Evolutionary conservation across 768 basidiomycete species (phyloP), one percentile per base, ranked within the genome.

Genomic region (Rubroboletus pulcherrimus): DNA sequence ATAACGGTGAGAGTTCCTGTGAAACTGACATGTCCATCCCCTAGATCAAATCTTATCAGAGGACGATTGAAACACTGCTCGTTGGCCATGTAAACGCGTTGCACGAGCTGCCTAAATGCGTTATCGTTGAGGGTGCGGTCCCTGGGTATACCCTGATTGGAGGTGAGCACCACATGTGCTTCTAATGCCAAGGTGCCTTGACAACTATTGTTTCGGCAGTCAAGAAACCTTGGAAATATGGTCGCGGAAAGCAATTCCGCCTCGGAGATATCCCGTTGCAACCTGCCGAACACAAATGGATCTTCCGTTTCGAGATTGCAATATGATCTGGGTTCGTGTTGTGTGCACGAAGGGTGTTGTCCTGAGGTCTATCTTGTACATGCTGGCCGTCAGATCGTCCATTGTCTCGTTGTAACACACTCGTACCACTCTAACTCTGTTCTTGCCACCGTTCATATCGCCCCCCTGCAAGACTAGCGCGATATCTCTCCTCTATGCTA

Each of bases 401-500:
- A 31, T 44, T 52, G 24, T 63, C 34, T 31, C 29, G 8, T 41
- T n/a, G 46, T 45, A 35, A 9, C 29, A 49, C n/a, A 7, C 14
- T 42, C 31, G 56, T 31, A 39, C 43, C 29, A 46, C 34, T 7
- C 54, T 62, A 88, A 63, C 83, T 84, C 69, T 77, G 77, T 70
- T 92, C 90, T 46, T 81, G 78, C 87, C 88, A 92, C 17, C 75
- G 75, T 64, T 89, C 85, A 59, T 79, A 86, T 26, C 74, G 66
- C 44, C 78, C 82, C 29, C 71, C 68, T 56, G 73, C 67, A 21
- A 93, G 72, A 64, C 86, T 89, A 3, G 68, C 69, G 11, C 76
- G 73, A 63, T 95, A 97, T 33, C 76, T 77, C 14, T 84, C 83
- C 56, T 89, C 85, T 21, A 95, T 78, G 4, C 85, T 78, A 35